Conservation (phyloP, 192 early-diverging fungal genomes). For the Hyaloraphidium curvatum region DNA sequence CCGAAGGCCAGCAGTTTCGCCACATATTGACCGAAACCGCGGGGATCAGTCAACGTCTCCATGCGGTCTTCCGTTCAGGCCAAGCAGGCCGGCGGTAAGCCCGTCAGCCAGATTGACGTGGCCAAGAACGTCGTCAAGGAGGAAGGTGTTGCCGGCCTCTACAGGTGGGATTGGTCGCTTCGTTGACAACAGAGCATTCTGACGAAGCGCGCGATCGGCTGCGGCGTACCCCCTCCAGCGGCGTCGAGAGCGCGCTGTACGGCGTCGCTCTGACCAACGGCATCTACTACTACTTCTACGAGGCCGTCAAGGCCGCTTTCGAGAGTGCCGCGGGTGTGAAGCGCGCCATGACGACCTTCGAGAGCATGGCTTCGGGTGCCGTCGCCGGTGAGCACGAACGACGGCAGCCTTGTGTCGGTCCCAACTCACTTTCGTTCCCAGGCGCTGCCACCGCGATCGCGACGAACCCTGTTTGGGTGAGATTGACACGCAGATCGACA, state of each 20-base stretch:
- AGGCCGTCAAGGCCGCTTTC: slow-evolving; percentile 67
- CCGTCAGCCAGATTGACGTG: slow-evolving; percentile 56
- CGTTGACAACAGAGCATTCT: not conserved
- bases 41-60: not conserved
- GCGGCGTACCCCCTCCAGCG: slow-evolving; percentile 24
- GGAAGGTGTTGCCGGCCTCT: slow-evolving; percentile 77
- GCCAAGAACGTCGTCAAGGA: slow-evolving; percentile 70
- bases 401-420: not conserved
- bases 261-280: slow-evolving; percentile 94
- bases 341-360: slow-evolving; percentile 50
- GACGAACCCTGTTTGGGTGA: slow-evolving; percentile 98
- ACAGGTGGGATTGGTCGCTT: slow-evolving; percentile 41
- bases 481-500: no score
- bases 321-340: slow-evolving; percentile 36
- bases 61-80: not conserved
- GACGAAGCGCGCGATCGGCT: not conserved
- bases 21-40: not conserved
- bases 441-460: slow-evolving; percentile 56
- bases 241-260: slow-evolving; percentile 83
- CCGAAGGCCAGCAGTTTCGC: not conserved
- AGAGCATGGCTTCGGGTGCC: slow-evolving; percentile 87
- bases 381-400: slow-evolving; percentile 42
- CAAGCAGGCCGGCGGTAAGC: not conserved
- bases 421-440: not conserved
- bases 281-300: slow-evolving; percentile 29